Conservation (phyloP, 1,139 yeast species). For the Geotrichum phurueaensis region DNA sequence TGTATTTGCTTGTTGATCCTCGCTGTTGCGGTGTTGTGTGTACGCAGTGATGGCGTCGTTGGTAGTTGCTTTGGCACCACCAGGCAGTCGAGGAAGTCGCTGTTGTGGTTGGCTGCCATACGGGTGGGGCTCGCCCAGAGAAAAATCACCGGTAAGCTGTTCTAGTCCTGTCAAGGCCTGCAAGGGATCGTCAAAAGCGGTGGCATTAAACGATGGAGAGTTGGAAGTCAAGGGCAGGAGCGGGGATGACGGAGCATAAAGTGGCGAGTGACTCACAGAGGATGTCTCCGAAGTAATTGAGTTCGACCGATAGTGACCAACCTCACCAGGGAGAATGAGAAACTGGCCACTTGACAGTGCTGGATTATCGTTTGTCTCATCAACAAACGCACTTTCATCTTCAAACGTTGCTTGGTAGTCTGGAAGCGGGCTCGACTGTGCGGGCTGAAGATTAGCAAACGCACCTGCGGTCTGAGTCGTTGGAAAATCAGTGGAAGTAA, state of each 20-base stretch:
- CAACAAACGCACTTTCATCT: background rate
- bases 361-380: background rate
- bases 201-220: conserved; percentile 23
- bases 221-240: conserved; percentile 14
- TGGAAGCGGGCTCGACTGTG: background rate
- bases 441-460: background rate
- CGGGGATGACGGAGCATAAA: conserved; percentile 12
- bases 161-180: conserved; percentile 5
- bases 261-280: conserved; percentile 18
- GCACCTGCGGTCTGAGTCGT: background rate
- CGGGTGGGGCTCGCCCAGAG: conserved; percentile 5
- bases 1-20: conserved; percentile 7
- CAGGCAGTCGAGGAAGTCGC: background rate
- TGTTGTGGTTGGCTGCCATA: background rate
- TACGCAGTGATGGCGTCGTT: background rate
- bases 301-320: conserved; percentile 18
- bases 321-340: conserved; percentile 12
- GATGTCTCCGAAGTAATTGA: conserved; percentile 21
- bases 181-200: conserved; percentile 8
- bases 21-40: background rate
- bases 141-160: conserved; percentile 9
- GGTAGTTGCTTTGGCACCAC: background rate
- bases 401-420: background rate
- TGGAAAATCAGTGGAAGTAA: background rate
- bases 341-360: conserved; percentile 9